Evolutionary conservation across 2,329 filamentous ascomycete species (phyloP).

Genomic region (Penicillium digitatum): DNA sequence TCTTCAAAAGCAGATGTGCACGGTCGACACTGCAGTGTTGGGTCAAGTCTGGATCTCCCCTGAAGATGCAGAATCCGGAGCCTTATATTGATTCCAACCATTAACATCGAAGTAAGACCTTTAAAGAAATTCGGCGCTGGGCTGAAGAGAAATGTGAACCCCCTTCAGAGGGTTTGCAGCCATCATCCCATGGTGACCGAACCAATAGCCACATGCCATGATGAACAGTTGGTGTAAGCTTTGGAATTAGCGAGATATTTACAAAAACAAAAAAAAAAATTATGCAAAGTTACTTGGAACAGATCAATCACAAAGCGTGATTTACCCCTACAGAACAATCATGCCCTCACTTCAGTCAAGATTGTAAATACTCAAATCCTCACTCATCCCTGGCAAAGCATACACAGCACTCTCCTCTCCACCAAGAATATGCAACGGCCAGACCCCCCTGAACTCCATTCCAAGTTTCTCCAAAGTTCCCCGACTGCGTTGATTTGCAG

Average conservation of each 20-base stretch:
- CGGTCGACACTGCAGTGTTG: slow-evolving; percentile 56
- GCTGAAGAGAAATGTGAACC: slow-evolving; percentile 47
- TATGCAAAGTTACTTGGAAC: not conserved
- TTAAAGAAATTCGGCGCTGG: slow-evolving; percentile 52
- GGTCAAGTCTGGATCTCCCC: slow-evolving; percentile 57
- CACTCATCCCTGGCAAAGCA: slow-evolving; percentile 11
- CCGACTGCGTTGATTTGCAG: slow-evolving; percentile 15
- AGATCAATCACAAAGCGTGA: not conserved
- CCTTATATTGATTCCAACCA: slow-evolving; percentile 63
- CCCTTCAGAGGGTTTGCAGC: slow-evolving; percentile 44
- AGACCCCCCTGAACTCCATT: slow-evolving; percentile 19
- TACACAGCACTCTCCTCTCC: slow-evolving; percentile 17
- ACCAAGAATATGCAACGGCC: slow-evolving; percentile 17
- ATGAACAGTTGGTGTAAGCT: not conserved
- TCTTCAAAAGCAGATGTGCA: slow-evolving; percentile 62
- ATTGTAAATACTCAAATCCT: slow-evolving; percentile 18
- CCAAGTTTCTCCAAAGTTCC: slow-evolving; percentile 25
- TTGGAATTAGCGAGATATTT: not conserved
- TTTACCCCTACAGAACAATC: not conserved
- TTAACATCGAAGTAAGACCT: slow-evolving; percentile 56
- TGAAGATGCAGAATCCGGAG: slow-evolving; percentile 44
- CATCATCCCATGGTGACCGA: slow-evolving; percentile 27
- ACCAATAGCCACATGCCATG: slow-evolving; percentile 25
- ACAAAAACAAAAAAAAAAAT: not conserved
- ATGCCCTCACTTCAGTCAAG: not conserved